Evolutionary conservation across 108 stramenopile genomes (phyloP).

Genomic region (Seminavis robusta): DNA sequence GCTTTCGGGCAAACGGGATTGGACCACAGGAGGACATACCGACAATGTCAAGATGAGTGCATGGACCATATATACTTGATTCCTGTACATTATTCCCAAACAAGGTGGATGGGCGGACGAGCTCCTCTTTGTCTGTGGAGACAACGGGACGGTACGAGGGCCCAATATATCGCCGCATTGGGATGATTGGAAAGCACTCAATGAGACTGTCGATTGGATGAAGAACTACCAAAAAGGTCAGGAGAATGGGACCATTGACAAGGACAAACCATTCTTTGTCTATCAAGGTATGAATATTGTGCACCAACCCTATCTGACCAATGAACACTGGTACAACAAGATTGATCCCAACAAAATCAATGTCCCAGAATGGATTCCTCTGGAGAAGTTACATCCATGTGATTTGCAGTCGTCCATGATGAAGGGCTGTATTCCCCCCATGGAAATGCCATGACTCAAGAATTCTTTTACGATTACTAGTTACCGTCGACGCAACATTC

Average conservation of each 20-base stretch:
- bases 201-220: slow-evolving; percentile 21
- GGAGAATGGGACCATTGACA: too few relatives aligned
- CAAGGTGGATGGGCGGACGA: too few relatives aligned
- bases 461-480: too few relatives aligned
- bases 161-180: background rate
- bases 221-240: background rate
- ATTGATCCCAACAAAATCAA: slow-evolving; percentile 13
- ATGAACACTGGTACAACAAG: slow-evolving; percentile 7
- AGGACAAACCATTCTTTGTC: slow-evolving; percentile 20
- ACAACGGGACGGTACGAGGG: slow-evolving; percentile 11
- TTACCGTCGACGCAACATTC: slow-evolving; percentile 13
- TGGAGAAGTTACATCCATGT: slow-evolving; percentile 17
- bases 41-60: slow-evolving; percentile 4
- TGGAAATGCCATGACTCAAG: too few relatives aligned
- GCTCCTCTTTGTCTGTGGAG: slow-evolving; percentile 1
- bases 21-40: slow-evolving; percentile 12
- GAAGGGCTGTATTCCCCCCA: slow-evolving; percentile 28
- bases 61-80: slow-evolving; percentile 14
- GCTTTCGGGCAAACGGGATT: slow-evolving; percentile 18
- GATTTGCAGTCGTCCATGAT: slow-evolving; percentile 25
- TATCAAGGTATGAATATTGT: slow-evolving; percentile 33
- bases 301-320: slow-evolving; percentile 28
- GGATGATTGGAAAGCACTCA: slow-evolving; percentile 14
- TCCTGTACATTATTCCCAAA: slow-evolving; percentile 16
- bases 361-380: slow-evolving; percentile 11